phyloP scores from a whole-genome alignment of 2,329 filamentous ascomycete species.

The Raffaelea arxii region DNA sequence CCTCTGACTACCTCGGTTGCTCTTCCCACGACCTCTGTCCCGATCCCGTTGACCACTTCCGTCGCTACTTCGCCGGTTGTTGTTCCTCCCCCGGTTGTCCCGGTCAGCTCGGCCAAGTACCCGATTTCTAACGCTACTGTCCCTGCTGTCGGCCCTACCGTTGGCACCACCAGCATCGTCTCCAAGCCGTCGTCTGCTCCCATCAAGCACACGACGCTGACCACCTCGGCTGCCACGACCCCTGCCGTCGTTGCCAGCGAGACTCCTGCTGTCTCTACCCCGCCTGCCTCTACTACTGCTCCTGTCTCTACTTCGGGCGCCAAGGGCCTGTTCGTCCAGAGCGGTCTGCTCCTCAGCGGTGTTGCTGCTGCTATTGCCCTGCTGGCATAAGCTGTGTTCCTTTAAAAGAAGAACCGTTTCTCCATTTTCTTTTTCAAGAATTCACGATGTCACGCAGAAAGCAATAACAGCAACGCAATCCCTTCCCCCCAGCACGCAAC shows the following conservation, averaged over 20 bases:
- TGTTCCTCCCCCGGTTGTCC: constrained; percentile 3
- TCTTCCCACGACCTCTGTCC: background rate
- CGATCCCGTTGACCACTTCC: constrained; percentile 9
- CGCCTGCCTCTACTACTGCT: background rate
- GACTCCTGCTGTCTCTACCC: constrained; percentile 2
- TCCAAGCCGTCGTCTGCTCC: background rate
- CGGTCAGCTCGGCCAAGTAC: constrained; percentile 11
- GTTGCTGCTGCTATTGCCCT: constrained; percentile 30
- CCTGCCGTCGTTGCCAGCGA: constrained; percentile 1
- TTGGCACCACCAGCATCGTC: background rate
- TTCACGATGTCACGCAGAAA: no score
- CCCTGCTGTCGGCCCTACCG: constrained; percentile 2
- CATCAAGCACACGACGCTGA: constrained; percentile 1
- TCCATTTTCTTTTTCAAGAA: background rate
- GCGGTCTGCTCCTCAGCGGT: constrained; percentile 28
- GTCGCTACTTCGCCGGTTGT: background rate
- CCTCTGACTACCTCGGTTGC: constrained; percentile 4
- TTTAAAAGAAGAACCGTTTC: background rate
- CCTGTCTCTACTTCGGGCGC: constrained; percentile 17
- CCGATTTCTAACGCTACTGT: background rate
- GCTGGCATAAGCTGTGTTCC: constrained; percentile 19
- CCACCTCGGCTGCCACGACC: background rate
- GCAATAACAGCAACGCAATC: no score
- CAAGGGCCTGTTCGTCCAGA: constrained; percentile 26
- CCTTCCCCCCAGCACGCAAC: no score